Base-by-base conservation (phyloP, 768 basidiomycete genomes). In the Leccinum subgranulosum region DNA sequence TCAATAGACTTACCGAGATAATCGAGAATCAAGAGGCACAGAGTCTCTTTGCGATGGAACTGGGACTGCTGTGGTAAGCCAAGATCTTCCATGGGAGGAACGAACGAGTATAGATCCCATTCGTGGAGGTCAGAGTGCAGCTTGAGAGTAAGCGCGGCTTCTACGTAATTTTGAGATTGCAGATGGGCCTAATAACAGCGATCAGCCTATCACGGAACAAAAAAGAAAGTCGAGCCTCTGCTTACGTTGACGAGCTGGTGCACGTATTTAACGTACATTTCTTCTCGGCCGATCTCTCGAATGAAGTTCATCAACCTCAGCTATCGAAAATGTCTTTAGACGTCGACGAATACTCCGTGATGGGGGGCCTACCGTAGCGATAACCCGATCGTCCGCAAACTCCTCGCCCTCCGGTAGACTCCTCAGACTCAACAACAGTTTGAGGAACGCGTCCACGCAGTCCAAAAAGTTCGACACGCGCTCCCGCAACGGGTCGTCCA, bases 211-310 rank as follows among this genome's bases (percentile, higher is more conserved):
- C 43, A 53, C 12, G 23, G 15, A 10, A 31, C 31, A 12, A 9
- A 36, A 46, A 52, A 15, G 0, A 48, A 43, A 33, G 19, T 21
- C 33, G 28, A 2, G 51, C 56, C 47, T 57, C 19, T 25, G 65
- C 86, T 63, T 67, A 94, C 91, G 64, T 92, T 90, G 51, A 96
- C 92, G 25, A 97, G 85, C 68, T 95, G 92, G 68, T 97, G 93
- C 23, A 96, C 90, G 70, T 96, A 96, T 81, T 94, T 92, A 73
- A 95, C 90, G 66, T 94, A 96, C 58, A 97, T 94, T 68, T 95
- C 94, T 66, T 92, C 88, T 12, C 94, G 81, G 17, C 94, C 94
- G 55, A 96, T 94, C 17, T 90, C 83, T 17, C 92, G 83, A 62
- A 96, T 93, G 72, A 95, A 97, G 70, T 94, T 92, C 88, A 97